phyloP scores from a whole-genome alignment of 2,329 filamentous ascomycete genomes.

The Lecanosticta acicola region DNA sequence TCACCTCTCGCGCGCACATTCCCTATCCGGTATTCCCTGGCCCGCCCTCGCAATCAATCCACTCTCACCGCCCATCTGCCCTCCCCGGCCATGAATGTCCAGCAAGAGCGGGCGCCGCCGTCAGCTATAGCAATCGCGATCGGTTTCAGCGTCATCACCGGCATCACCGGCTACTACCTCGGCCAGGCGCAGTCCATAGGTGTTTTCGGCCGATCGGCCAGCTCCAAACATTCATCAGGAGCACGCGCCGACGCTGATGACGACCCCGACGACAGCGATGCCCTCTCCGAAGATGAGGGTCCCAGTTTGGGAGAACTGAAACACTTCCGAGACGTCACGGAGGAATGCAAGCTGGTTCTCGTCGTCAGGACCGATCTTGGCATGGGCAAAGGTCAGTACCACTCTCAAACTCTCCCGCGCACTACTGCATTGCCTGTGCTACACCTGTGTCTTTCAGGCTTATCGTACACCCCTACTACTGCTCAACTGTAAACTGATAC shows the following conservation, averaged over 20 bases:
- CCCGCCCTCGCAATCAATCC: neutral
- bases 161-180: conserved; percentile 70
- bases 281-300: conserved; percentile 26
- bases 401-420: neutral
- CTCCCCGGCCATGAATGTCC: conserved; percentile 19
- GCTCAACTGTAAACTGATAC: conserved; percentile 2
- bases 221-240: conserved; percentile 18
- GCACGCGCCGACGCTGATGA: conserved; percentile 20
- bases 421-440: neutral
- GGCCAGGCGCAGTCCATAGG: conserved; percentile 65
- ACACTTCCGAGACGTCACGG: conserved; percentile 48
- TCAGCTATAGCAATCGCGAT: conserved; percentile 59
- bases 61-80: neutral
- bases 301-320: conserved; percentile 42
- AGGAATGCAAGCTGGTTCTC: conserved; percentile 91
- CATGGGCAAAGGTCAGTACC: conserved; percentile 81
- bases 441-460: no score
- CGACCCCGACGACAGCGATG: conserved; percentile 35
- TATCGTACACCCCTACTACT: no score
- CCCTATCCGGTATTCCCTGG: neutral
- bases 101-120: conserved; percentile 37
- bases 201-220: conserved; percentile 56
- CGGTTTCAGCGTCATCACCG: conserved; percentile 66
- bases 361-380: conserved; percentile 90
- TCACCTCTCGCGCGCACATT: neutral